Evolutionary conservation across 2,329 filamentous ascomycete genomes (phyloP), one percentile per base, ranked within the genome.

Genomic region (Fusarium dlaminii): DNA sequence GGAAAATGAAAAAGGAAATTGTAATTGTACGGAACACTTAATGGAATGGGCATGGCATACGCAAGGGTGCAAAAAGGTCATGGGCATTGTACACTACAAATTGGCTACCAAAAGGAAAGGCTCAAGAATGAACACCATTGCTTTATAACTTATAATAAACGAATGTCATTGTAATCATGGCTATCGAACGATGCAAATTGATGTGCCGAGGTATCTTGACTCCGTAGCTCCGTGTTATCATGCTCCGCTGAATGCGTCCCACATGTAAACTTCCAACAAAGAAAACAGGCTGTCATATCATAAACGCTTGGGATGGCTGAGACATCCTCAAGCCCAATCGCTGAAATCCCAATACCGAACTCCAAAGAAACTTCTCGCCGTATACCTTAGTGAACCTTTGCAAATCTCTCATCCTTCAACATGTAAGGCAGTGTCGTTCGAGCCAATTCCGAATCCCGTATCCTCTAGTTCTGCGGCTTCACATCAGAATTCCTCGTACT

Each of bases 401-500:
- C 45, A 51, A 46, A 14, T 56, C 51, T 64, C 65, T 30, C 15
- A 29, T n/a, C 61, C 17, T 30, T 51, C 34, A 48, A 29, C 24
- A 34, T 46, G 22, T 36, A 36, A 46, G 37, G 15, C 20, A 15
- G 13, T 32, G 20, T 24, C 34, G 24, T 54, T 18, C 27, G 34
- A 55, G 49, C 51, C 15, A 39, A 18, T n/a, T 43, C 39, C 39
- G 63, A 73, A 36, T 46, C 49, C 13, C 48, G 39, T 27, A 48
- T 56, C 40, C 55, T 22, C 18, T 64, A 66, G 86, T 84, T 14
- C 48, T 55, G 51, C 15, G 15, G 11, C 34, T 67, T 51, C 11
- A 58, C 29, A 72, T 36, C 8, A 30, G 36, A 22, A 22, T 86
- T 87, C 1, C 86, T 86, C 0, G 84, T 88, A 48, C 82, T 84